Evolutionary conservation across 495 filamentous ascomycete species (phyloP), one percentile per base, ranked within the genome.

Genomic region (Annulohypoxylon stygium): DNA sequence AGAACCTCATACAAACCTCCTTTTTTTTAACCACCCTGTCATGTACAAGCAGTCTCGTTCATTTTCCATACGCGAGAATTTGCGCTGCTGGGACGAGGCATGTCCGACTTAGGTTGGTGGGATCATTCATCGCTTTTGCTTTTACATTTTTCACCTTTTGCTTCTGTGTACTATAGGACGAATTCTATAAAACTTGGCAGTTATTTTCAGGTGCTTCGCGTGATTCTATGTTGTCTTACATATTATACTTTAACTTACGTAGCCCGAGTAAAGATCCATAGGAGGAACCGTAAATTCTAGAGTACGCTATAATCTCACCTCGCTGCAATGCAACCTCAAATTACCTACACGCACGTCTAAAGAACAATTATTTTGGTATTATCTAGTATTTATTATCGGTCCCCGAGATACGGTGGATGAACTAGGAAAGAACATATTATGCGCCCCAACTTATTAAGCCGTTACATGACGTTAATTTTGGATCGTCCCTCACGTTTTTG

Each of bases 351-450:
- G 2, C 23, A 51, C 16, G 7, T 53, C 9, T 2, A n/a, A 33
- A 12, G 12, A 54, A 33, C 39, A 14, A 16, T 1, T 43, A 1
- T 33, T 34, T 26, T n/a, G 12, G 7, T 34, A 54, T 54, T 54
- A 54, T 54, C 4, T 33, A 25, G 10, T 54, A 54, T 54, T 54
- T 54, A 54, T 54, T 54, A n/a, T 33, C 14, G 50, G 12, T 54
- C 0, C 9, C 50, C n/a, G 23, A n/a, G 23, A n/a, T 25, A 20
- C 30, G 53, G 53, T 33, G 33, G 30, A 57, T 54, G 25, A 10
- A 51, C 11, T 2, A 18, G 18, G 16, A 25, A 26, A 26, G 25
- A 16, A 18, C 18, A 20, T 47, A 20, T 20, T 47, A 20, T 20
- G 43, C 43, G 16, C 43, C 43, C n/a, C 43, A 47, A 53, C 11